Base-by-base conservation (phyloP, 768 basidiomycete genomes). In the Tylopilus subfusipes region DNA sequence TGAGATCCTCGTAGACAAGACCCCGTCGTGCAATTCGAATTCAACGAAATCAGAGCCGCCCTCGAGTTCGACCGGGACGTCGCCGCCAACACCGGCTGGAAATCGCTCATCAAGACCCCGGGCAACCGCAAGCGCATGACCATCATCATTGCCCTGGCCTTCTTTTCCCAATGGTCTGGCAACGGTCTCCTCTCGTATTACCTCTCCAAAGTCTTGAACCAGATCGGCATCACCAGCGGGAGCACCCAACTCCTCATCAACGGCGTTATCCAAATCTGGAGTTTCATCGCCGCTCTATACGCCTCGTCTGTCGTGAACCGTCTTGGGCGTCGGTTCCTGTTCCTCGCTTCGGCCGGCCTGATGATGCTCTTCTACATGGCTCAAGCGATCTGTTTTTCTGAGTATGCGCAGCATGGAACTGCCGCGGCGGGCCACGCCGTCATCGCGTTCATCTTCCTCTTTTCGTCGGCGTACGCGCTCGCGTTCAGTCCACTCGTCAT, bases 11-110 rank as follows among this genome's bases (percentile, higher is more conserved):
- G 5, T 53, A 81, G 81, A 30, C 68, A 81, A 5, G 86, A 88
- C 64, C 80, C 82, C 3, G 78, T 89, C 24, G 84, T 89, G 42
- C 74, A 79, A 57, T 89, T 85, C 62, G 88, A 91, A 69, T 89
- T 79, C 63, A 77, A 86, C 52, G 90, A 91, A 71, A 93, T 93
- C 75, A 89, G 83, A 73, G 79, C 85, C n/a, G 84, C 86, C 25
- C 80, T 92, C 49, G 80, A 84, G 3, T 78, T 86, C 40, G 91
- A 93, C 57, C 77, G 78, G 38, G 75, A 65, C 10, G 83, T 82
- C 45, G 76, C 78, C 18, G 68, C 78, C 42, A 83, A 82, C 60
- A 71, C 87, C 43, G 83, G 83, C 55, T 92, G 84, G 84, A 82
- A 78, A 57, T 76, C 85, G 4, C 79, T 93, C 56, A 72, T 89